phyloP scores from a whole-genome alignment of 768 basidiomycete genomes.

The Suillus discolor region DNA sequence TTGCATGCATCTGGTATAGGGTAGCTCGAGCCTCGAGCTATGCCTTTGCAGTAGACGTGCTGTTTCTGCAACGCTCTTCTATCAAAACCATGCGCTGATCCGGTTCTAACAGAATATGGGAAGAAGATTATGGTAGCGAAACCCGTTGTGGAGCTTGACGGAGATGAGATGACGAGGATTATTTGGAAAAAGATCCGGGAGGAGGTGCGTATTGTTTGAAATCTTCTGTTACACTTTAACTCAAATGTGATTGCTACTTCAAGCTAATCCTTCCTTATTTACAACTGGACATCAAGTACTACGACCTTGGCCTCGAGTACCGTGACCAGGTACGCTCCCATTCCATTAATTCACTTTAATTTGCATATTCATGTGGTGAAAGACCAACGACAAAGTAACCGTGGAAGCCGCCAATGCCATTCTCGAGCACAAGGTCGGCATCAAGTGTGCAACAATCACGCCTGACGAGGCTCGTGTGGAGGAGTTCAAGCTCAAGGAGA shows the following conservation, averaged over 20 bases:
- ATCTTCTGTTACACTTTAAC: background rate
- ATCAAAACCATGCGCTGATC: background rate
- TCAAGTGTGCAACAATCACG: constrained; percentile 99
- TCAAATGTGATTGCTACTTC: constrained; percentile 7
- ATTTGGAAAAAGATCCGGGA: constrained; percentile 99
- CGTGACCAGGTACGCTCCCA: constrained; percentile 71
- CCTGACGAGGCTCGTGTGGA: constrained; percentile 95
- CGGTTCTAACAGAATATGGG: constrained; percentile 22
- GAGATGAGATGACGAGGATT: constrained; percentile 99
- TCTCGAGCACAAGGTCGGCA: constrained; percentile 91
- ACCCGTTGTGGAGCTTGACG: constrained; percentile 93
- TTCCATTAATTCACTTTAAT: background rate
- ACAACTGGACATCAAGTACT: constrained; percentile 97
- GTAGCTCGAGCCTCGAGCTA: background rate
- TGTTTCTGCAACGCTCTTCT: background rate
- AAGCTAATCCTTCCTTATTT: constrained; percentile 96
- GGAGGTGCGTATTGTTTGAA: constrained; percentile 58
- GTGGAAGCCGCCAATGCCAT: constrained; percentile 94
- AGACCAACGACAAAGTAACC: constrained; percentile 95
- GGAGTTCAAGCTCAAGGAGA: constrained; percentile 98
- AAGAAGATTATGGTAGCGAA: constrained; percentile 80
- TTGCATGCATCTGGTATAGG: background rate
- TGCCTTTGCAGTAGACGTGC: background rate
- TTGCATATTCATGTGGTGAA: constrained; percentile 10
- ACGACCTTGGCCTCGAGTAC: constrained; percentile 92